These are phyloP conservation scores for Ascochyta lentis DNA, from an alignment of 2,329 filamentous ascomycete genomes.

Conservation along the genomic window DNA sequence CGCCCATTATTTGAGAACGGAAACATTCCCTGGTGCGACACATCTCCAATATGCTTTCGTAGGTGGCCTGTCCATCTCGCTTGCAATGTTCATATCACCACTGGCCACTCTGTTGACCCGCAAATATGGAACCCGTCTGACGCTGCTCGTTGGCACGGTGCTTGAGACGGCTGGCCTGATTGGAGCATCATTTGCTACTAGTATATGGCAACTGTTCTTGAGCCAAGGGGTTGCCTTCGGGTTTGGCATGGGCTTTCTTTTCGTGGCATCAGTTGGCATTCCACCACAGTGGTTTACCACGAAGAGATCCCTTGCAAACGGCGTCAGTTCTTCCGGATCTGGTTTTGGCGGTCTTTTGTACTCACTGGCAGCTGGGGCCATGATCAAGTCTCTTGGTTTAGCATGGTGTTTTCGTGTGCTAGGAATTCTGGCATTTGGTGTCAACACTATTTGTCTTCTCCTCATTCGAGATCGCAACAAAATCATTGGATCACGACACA, in stretches of 20 bases:
- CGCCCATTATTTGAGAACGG: constrained; percentile 46
- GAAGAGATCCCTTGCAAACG: constrained; percentile 49
- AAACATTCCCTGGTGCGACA: constrained; percentile 40
- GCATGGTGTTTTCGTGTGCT: constrained; percentile 53
- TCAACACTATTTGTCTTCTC: constrained; percentile 33
- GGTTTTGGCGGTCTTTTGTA: constrained; percentile 48
- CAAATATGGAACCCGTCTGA: constrained; percentile 25
- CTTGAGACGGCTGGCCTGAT: constrained; percentile 44
- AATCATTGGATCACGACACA: constrained; percentile 39
- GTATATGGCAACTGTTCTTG: constrained; percentile 50
- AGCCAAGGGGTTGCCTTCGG: constrained; percentile 51
- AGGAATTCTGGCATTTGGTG: constrained; percentile 35
- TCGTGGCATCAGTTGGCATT: constrained; percentile 44
- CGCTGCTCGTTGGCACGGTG: constrained; percentile 42
- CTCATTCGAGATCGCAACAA: constrained; percentile 43
- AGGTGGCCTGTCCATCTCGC: constrained; percentile 45
- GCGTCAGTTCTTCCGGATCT: constrained; percentile 46
- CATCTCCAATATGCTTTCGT: constrained; percentile 48
- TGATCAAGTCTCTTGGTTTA: constrained; percentile 44
- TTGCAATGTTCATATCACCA: constrained; percentile 40
- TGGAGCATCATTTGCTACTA: constrained; percentile 42
- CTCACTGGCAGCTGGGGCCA: constrained; percentile 36
- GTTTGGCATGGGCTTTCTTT: constrained; percentile 48
- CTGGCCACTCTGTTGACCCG: constrained; percentile 34
- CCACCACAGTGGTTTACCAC: constrained; percentile 52